Evolutionary conservation across 2,329 filamentous ascomycete genomes (phyloP).

Genomic region (Aspergillus transmontanensis): DNA sequence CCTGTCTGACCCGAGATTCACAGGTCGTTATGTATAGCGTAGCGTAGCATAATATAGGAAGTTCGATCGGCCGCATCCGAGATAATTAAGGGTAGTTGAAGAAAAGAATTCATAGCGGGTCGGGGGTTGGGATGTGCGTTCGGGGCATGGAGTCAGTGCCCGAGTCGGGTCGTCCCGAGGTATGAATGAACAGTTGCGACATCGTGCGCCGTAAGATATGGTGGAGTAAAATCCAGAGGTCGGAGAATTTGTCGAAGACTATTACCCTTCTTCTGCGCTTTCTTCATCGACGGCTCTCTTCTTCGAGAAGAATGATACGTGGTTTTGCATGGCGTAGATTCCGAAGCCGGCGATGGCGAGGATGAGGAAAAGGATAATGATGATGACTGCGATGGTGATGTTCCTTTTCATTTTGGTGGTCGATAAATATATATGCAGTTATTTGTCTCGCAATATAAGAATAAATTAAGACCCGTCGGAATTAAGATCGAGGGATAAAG

Average conservation of each 20-base stretch:
- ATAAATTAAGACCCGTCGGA: neutral
- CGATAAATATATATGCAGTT: neutral
- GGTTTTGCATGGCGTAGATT: conserved; percentile 39
- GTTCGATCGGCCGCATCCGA: neutral
- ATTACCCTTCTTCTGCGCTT: conserved; percentile 25
- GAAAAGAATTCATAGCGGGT: too few species aligned
- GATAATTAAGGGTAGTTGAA: neutral
- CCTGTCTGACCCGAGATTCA: too few species aligned
- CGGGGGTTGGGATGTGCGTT: too few species aligned
- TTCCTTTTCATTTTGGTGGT: conserved; percentile 44
- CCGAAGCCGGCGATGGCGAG: conserved; percentile 46
- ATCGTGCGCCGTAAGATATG: neutral
- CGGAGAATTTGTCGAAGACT: neutral
- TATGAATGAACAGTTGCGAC: neutral
- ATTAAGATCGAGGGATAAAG: neutral
- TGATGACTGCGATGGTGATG: conserved; percentile 53
- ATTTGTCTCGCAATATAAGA: neutral
- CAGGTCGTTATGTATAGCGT: neutral
- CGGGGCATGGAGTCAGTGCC: too few species aligned
- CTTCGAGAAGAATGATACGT: conserved; percentile 33
- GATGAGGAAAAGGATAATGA: conserved; percentile 52
- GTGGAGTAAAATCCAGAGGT: neutral
- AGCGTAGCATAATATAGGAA: neutral
- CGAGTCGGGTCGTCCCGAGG: neutral
- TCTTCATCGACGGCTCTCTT: conserved; percentile 36